These are phyloP conservation scores for Cyamopsis tetragonoloba DNA, from an alignment of 306 rosid species.

Conservation along the genomic window DNA sequence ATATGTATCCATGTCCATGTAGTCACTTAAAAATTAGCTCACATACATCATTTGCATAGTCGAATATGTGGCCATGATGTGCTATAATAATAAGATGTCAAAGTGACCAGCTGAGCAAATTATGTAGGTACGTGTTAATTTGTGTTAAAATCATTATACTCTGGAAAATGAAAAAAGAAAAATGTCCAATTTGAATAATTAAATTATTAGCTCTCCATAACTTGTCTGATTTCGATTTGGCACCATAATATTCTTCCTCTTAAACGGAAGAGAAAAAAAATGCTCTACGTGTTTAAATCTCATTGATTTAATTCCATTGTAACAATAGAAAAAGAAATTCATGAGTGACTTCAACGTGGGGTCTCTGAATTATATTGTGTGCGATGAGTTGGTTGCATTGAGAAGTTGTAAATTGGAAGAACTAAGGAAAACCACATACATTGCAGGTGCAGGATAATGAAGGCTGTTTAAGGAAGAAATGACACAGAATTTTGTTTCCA, in stretches of 20 bases:
- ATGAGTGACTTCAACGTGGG: background rate
- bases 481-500: too few relatives aligned
- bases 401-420: too few relatives aligned
- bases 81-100: background rate
- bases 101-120: background rate
- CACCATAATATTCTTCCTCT: background rate
- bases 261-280: background rate
- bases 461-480: too few relatives aligned
- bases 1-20: background rate
- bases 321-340: too few relatives aligned
- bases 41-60: background rate
- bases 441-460: background rate
- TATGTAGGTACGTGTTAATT: background rate
- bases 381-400: too few relatives aligned
- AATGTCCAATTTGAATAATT: background rate
- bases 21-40: background rate
- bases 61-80: background rate
- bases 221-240: conserved; percentile 12
- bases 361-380: too few relatives aligned
- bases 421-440: too few relatives aligned
- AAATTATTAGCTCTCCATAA: background rate
- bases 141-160: background rate
- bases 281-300: conserved; percentile 20
- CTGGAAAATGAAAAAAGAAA: background rate
- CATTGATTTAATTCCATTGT: background rate